Evolutionary conservation across 1,139 yeast genomes (phyloP).

Genomic region (Kodamaea ohmeri): DNA sequence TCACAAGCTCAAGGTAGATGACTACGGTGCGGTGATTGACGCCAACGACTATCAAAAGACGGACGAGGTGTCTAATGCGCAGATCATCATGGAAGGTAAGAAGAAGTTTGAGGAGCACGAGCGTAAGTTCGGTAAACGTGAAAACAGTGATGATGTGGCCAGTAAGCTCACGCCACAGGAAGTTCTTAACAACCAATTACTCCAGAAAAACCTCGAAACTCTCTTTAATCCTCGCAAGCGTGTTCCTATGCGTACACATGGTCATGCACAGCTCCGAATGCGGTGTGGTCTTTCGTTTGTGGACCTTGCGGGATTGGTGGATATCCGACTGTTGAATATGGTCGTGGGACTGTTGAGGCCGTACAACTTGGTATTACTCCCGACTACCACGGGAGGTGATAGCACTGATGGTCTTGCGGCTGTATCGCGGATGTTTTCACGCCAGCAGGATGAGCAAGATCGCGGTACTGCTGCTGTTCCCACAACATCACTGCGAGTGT

Average conservation of each 20-base stretch:
- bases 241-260: slow-evolving; percentile 22
- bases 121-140: slow-evolving; percentile 34
- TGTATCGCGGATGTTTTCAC: slow-evolving; percentile 30
- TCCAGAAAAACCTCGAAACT: slow-evolving; percentile 54
- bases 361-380: slow-evolving; percentile 59
- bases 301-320: slow-evolving; percentile 84
- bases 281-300: slow-evolving; percentile 75
- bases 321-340: slow-evolving; percentile 74
- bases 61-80: slow-evolving; percentile 45
- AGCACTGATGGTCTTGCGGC: slow-evolving; percentile 24
- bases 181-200: slow-evolving; percentile 39
- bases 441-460: slow-evolving; percentile 32
- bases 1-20: slow-evolving; percentile 64
- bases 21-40: slow-evolving; percentile 76
- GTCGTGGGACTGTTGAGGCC: slow-evolving; percentile 82
- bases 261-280: slow-evolving; percentile 41
- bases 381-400: slow-evolving; percentile 38
- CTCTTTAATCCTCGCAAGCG: slow-evolving; percentile 56
- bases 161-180: slow-evolving; percentile 46
- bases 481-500: slow-evolving; percentile 24
- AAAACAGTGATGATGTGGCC: slow-evolving; percentile 21
- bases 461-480: slow-evolving; percentile 21
- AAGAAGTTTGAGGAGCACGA: slow-evolving; percentile 30
- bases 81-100: slow-evolving; percentile 32
- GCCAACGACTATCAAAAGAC: slow-evolving; percentile 62